These are phyloP conservation scores for Brassica carinata DNA, from an alignment of 345 rosid genomes.

Conservation along the genomic window DNA sequence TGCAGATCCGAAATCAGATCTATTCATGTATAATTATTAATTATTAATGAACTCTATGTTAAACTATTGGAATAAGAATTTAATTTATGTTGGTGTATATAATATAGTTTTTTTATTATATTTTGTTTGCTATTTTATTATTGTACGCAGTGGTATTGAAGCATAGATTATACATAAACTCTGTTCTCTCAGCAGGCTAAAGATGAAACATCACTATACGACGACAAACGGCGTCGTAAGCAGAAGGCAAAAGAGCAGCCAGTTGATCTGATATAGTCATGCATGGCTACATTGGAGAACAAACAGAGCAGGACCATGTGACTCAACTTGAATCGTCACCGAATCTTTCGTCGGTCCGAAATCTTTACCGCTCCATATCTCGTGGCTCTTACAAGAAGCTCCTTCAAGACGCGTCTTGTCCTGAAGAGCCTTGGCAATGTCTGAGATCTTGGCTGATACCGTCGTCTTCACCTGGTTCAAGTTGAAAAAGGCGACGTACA, in stretches of 20 bases:
- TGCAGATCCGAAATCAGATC: too few species aligned
- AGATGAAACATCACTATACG: conserved; percentile 6
- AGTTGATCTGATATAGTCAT: conserved; percentile 12
- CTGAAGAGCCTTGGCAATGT: conserved; percentile 54
- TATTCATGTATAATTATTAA: too few species aligned
- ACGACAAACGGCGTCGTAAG: neutral
- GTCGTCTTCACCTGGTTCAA: conserved; percentile 48
- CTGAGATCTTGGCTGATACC: conserved; percentile 60
- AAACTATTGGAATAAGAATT: too few species aligned
- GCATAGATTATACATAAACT: conserved; percentile 18
- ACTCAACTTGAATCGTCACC: conserved; percentile 48
- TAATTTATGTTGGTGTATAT: too few species aligned
- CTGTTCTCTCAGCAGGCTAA: neutral
- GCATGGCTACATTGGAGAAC: conserved; percentile 53
- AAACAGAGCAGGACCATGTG: conserved; percentile 64
- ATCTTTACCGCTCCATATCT: conserved; percentile 65
- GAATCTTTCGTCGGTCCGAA: conserved; percentile 36
- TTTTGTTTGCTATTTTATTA: neutral
- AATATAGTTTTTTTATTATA: neutral
- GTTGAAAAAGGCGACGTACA: conserved; percentile 67
- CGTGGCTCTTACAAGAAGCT: conserved; percentile 52
- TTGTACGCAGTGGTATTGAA: neutral
- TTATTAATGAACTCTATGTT: too few species aligned
- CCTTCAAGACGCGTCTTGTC: conserved; percentile 39
- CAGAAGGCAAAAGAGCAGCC: neutral